Conservation (phyloP, 495 filamentous ascomycete genomes). For the Penicillium argentinense region DNA sequence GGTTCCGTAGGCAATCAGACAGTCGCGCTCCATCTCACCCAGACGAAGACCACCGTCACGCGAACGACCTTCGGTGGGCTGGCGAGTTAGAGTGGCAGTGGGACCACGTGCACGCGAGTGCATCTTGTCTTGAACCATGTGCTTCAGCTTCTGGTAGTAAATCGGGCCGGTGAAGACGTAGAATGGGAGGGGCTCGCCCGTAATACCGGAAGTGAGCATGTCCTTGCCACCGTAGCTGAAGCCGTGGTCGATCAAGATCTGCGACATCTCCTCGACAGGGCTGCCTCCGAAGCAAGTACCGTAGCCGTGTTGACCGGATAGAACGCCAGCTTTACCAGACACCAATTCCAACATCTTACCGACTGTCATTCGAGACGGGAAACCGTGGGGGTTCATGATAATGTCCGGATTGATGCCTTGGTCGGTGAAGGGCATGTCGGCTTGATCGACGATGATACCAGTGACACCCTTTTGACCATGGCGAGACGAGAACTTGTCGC, state of each 20-base stretch:
- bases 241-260: conserved; percentile 78
- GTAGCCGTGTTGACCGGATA: conserved; percentile 79
- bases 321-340: conserved; percentile 87
- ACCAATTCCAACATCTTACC: conserved; percentile 96
- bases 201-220: conserved; percentile 92
- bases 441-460: conserved; percentile 91
- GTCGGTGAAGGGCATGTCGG: conserved; percentile 96
- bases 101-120: conserved; percentile 91
- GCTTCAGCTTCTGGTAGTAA: conserved; percentile 99
- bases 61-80: conserved; percentile 94
- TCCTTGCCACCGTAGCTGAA: conserved; percentile 97
- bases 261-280: conserved; percentile 86
- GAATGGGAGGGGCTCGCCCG: conserved; percentile 86
- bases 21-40: conserved; percentile 99
- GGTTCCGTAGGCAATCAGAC: conserved; percentile 92
- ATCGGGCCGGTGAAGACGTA: conserved; percentile 99
- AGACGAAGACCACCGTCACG: conserved; percentile 89
- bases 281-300: conserved; percentile 95
- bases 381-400: conserved; percentile 99
- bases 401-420: conserved; percentile 89
- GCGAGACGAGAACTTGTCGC: conserved; percentile 97
- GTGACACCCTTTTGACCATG: conserved; percentile 99
- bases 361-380: conserved; percentile 99
- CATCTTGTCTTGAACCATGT: conserved; percentile 99
- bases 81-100: conserved; percentile 85